A percentile compares a stretch with the other conserved stretches of the same genome.
phyloP scores from a whole-genome alignment of 2,329 filamentous ascomycete genomes.

The Aspergillus costaricaensis region DNA sequence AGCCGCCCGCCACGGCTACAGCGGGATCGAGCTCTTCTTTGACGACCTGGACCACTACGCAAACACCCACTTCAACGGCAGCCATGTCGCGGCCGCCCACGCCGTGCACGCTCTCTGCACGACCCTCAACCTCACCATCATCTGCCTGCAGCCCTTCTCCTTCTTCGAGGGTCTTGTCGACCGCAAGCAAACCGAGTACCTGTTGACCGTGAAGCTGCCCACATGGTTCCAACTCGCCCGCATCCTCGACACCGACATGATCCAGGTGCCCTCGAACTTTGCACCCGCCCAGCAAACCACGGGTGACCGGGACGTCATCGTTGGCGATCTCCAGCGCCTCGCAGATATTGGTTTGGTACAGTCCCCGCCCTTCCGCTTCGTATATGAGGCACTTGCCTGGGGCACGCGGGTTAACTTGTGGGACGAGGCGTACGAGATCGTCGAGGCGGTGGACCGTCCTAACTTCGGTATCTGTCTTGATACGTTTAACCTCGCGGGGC shows the following conservation, averaged over 20 bases:
- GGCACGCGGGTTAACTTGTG: conserved; percentile 70
- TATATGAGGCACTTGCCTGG: conserved; percentile 74
- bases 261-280: conserved; percentile 74
- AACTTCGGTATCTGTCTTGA: conserved; percentile 80
- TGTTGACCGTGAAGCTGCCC: conserved; percentile 62
- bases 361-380: conserved; percentile 63
- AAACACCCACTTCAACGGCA: conserved; percentile 24
- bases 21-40: conserved; percentile 42
- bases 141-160: conserved; percentile 73
- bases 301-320: conserved; percentile 57
- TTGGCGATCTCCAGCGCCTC: conserved; percentile 63
- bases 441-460: conserved; percentile 62
- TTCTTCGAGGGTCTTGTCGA: conserved; percentile 75
- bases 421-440: conserved; percentile 71
- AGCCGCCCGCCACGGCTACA: conserved; percentile 52
- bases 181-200: conserved; percentile 56
- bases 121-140: conserved; percentile 33
- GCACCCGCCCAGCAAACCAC: conserved; percentile 50
- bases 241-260: conserved; percentile 67
- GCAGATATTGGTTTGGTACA: conserved; percentile 67
- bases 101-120: conserved; percentile 53
- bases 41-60: conserved; percentile 38
- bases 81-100: conserved; percentile 28
- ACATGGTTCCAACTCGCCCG: conserved; percentile 70
- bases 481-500: conserved; percentile 74